These are phyloP conservation scores for Tetradesmus lagerheimii DNA, from an alignment of 139 green algal genomes.

Conservation along the genomic window DNA sequence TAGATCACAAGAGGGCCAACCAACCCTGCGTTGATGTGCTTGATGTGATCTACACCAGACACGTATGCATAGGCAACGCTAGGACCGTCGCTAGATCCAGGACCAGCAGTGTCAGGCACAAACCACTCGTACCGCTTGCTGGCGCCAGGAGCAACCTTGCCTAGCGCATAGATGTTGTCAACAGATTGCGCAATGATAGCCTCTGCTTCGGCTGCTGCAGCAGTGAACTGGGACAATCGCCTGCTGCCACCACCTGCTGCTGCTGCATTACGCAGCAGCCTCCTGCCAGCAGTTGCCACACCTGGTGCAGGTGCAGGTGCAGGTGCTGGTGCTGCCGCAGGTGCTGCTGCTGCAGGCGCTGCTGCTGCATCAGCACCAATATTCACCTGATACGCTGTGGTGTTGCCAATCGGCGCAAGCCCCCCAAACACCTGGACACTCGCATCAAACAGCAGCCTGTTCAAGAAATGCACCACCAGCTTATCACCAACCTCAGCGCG, in stretches of 20 bases:
- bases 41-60: slow-evolving; percentile 59
- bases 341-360: not conserved
- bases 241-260: not conserved
- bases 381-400: slow-evolving; percentile 44
- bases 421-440: slow-evolving; percentile 55
- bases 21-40: slow-evolving; percentile 64
- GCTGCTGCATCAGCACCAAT: not conserved
- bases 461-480: slow-evolving; percentile 62
- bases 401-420: slow-evolving; percentile 44
- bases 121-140: slow-evolving; percentile 50
- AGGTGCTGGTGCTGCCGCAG: not conserved
- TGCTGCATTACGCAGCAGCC: slow-evolving; percentile 8
- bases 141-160: slow-evolving; percentile 42
- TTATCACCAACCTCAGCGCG: slow-evolving; percentile 70
- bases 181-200: slow-evolving; percentile 48
- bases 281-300: not conserved
- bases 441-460: slow-evolving; percentile 43
- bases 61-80: slow-evolving; percentile 64
- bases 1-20: slow-evolving; percentile 59
- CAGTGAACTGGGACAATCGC: slow-evolving; percentile 35
- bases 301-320: not conserved
- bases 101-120: slow-evolving; percentile 55
- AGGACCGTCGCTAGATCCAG: slow-evolving; percentile 42
- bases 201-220: slow-evolving; percentile 41
- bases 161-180: slow-evolving; percentile 5